Base-by-base conservation (phyloP, 1,284 basidiomycete genomes). In the Cutaneotrichosporon sp. region DNA sequence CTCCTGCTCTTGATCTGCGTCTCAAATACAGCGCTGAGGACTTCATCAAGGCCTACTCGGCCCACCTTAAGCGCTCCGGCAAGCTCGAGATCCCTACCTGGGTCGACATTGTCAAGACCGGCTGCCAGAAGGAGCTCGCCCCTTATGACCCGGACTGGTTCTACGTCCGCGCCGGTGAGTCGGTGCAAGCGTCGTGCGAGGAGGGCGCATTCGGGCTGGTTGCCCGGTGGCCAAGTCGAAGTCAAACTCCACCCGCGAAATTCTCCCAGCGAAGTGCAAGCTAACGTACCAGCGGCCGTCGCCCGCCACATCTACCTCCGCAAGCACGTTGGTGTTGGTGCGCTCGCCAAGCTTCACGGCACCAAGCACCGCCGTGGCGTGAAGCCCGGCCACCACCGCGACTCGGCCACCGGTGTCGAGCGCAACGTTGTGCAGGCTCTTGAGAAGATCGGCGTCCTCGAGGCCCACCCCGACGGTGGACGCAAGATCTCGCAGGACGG, bases 221-320 rank as follows among this genome's bases (percentile, higher is more conserved):
- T 31, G 29, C 10, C 29, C 10, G 29, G 29, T 14, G 10, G 29
- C 29, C 9, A 31, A 31, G 38, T 16, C 38, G 37, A 48, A 31
- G 35, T 42, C 20, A 27, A 9, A 22, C 14, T 25, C 26, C 39
- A 3, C 37, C n/a, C 11, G 9, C 24, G 4, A 27, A 37, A 12
- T n/a, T n/a, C n/a, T n/a, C n/a, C n/a, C n/a, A n/a, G n/a, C n/a
- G n/a, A n/a, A n/a, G n/a, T n/a, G n/a, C n/a, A n/a, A n/a, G n/a
- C 41, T 54, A 38, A 54, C 49, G 27, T 19, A 33, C 3, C 70
- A 93, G 94, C 94, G 73, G 90, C 94, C 61, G 80, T 99, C 64
- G 94, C 96, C 76, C 88, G 96, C 74, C 94, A 98, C 85, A 93
- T 98, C 79, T 98, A 99, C 84, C 87, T 99, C 75, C 90, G 94